These are phyloP conservation scores for Bolboschoenus planiculmis DNA, from an alignment of 176 grass and related monocot species.

Conservation along the genomic window DNA sequence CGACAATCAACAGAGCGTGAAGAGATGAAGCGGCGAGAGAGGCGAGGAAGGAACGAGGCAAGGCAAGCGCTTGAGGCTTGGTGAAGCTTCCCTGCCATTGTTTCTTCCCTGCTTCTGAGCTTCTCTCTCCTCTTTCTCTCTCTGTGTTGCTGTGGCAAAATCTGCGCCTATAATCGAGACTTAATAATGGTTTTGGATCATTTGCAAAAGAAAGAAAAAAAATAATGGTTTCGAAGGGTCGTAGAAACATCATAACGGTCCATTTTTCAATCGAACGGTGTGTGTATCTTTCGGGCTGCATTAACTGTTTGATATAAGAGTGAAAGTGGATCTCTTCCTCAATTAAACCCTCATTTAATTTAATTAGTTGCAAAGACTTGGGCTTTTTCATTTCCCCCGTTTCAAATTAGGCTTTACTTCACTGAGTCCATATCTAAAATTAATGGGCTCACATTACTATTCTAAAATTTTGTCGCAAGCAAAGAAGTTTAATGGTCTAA, in stretches of 20 bases:
- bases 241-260: background rate
- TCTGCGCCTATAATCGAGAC: background rate
- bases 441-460: background rate
- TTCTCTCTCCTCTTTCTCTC: background rate
- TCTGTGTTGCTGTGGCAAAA: background rate
- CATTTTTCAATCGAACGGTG: background rate
- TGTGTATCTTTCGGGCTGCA: background rate
- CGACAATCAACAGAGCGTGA: background rate
- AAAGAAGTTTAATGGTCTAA: background rate
- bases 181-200: background rate
- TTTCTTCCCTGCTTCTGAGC: background rate
- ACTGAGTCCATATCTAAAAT: no score
- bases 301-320: no score
- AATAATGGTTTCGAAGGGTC: background rate
- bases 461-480: background rate
- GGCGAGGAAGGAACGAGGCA: slow-evolving; percentile 33
- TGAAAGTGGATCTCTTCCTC: background rate
- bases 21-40: background rate
- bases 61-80: slow-evolving; percentile 25
- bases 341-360: background rate
- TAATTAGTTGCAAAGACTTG: background rate
- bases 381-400: background rate
- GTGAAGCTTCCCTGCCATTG: slow-evolving; percentile 20
- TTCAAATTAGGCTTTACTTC: background rate
- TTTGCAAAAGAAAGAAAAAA: background rate